These are phyloP conservation scores for Elsinoe batatas DNA, from an alignment of 2,329 filamentous ascomycete species.

Conservation along the genomic window DNA sequence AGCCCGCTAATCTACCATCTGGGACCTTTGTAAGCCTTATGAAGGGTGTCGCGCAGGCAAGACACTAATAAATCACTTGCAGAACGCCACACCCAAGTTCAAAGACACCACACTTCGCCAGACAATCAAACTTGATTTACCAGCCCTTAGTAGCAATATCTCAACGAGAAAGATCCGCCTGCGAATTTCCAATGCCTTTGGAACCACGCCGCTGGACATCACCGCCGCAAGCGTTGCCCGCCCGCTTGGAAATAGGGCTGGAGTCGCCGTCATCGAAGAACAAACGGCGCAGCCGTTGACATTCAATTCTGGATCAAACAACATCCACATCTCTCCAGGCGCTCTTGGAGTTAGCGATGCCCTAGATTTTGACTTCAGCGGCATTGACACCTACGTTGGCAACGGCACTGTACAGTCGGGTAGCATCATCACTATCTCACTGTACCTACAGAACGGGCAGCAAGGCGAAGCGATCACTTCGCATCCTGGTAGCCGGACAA, in stretches of 20 bases:
- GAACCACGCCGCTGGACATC: constrained; percentile 49
- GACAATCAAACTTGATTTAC: constrained; percentile 51
- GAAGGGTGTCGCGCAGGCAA: neutral
- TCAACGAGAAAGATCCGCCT: constrained; percentile 42
- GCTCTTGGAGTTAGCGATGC: constrained; percentile 53
- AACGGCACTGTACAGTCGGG: constrained; percentile 34
- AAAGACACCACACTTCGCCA: constrained; percentile 55
- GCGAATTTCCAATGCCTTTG: constrained; percentile 57
- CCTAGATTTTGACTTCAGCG: constrained; percentile 36
- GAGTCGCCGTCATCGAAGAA: constrained; percentile 43
- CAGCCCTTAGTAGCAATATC: constrained; percentile 28
- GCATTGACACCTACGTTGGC: neutral
- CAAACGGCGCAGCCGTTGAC: constrained; percentile 45
- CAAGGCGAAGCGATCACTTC: constrained; percentile 48
- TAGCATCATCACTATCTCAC: constrained; percentile 46
- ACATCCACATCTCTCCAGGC: constrained; percentile 45
- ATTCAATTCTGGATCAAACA: constrained; percentile 44
- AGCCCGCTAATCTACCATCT: constrained; percentile 52
- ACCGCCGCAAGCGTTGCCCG: constrained; percentile 50
- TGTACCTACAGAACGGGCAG: constrained; percentile 51
- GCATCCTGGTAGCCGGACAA: constrained; percentile 56
- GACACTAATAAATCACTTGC: neutral
- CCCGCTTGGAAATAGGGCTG: constrained; percentile 44
- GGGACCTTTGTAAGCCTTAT: constrained; percentile 43
- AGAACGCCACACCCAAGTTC: constrained; percentile 49